Evolutionary conservation across 257 asterid genomes (phyloP).

Genomic region (Petunia secreta): DNA sequence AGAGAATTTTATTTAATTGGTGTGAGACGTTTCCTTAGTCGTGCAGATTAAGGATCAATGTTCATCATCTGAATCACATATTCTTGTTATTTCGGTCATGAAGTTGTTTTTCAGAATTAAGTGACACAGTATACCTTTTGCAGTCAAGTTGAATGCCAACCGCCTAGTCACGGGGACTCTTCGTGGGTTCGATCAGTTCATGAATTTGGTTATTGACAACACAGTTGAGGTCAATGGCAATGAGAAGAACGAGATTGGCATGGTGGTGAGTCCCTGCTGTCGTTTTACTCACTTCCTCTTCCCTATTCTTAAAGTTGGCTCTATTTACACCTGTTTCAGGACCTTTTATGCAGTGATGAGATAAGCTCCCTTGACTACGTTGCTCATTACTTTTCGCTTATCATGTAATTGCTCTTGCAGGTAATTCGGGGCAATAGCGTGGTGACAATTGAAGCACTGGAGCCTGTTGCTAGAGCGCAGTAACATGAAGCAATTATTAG

Average conservation of each 20-base stretch:
- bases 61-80: background rate
- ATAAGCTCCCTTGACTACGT: background rate
- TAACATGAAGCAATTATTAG: background rate
- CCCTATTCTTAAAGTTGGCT: background rate
- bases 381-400: background rate
- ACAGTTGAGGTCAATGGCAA: constrained; percentile 90
- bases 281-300: background rate
- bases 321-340: background rate
- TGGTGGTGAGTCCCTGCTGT: constrained; percentile 69
- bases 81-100: background rate
- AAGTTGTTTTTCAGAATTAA: background rate
- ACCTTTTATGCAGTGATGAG: no score
- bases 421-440: constrained; percentile 94
- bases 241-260: constrained; percentile 88
- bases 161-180: constrained; percentile 88
- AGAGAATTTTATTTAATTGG: background rate
- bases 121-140: background rate
- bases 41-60: background rate
- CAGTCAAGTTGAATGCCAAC: constrained; percentile 89
- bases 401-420: constrained; percentile 40
- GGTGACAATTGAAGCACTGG: constrained; percentile 94
- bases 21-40: background rate
- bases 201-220: constrained; percentile 85
- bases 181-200: constrained; percentile 93
- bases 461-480: constrained; percentile 73